Conservation (phyloP, 495 filamentous ascomycete genomes). For the Penicillium coprophilum region DNA sequence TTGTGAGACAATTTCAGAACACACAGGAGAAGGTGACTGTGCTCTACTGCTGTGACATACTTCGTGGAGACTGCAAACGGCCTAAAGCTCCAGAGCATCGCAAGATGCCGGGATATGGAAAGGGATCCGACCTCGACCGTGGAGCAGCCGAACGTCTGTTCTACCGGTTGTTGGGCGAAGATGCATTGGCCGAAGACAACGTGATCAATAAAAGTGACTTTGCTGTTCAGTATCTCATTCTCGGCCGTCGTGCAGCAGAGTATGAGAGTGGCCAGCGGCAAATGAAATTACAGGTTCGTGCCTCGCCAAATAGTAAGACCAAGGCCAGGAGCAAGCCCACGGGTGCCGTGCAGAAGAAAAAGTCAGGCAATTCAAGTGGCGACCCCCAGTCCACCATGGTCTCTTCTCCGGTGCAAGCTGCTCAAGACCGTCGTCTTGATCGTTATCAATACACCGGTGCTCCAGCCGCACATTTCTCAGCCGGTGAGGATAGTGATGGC, state of each 20-base stretch:
- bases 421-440: constrained; percentile 45
- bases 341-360: constrained; percentile 16
- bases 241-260: constrained; percentile 53
- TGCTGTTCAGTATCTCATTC: constrained; percentile 58
- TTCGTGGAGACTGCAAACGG: constrained; percentile 57
- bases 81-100: constrained; percentile 48
- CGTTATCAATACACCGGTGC: constrained; percentile 26
- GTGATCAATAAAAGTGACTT: constrained; percentile 59
- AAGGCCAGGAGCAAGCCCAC: constrained; percentile 22
- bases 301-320: constrained; percentile 49
- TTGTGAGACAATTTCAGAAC: constrained; percentile 60
- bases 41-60: constrained; percentile 57
- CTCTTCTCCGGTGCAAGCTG: constrained; percentile 73
- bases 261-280: constrained; percentile 51
- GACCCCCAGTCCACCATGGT: constrained; percentile 75
- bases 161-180: constrained; percentile 59
- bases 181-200: constrained; percentile 58
- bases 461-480: constrained; percentile 42
- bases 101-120: constrained; percentile 51
- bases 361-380: constrained; percentile 14
- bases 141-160: constrained; percentile 65
- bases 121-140: constrained; percentile 55
- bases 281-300: constrained; percentile 59
- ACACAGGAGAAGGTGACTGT: constrained; percentile 49
- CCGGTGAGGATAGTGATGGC: constrained; percentile 56